These are phyloP conservation scores for Fusarium veterinarium DNA, from an alignment of 2,329 filamentous ascomycete genomes.

Conservation along the genomic window DNA sequence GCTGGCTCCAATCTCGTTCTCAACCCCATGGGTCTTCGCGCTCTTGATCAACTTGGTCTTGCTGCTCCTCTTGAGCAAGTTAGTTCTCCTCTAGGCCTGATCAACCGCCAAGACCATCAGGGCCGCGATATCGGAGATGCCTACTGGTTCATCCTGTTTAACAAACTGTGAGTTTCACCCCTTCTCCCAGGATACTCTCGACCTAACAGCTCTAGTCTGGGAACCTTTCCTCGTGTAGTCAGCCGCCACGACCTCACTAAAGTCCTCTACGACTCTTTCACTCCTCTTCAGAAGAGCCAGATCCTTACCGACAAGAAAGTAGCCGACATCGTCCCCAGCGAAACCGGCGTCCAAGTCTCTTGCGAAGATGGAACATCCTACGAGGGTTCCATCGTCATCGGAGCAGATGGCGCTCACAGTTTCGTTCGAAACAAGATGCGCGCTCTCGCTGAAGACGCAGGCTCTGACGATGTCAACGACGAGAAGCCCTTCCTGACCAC, in stretches of 20 bases:
- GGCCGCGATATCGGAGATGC: slow-evolving; percentile 44
- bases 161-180: slow-evolving; percentile 38
- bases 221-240: slow-evolving; percentile 44
- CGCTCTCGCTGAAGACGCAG: slow-evolving; percentile 40
- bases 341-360: slow-evolving; percentile 22
- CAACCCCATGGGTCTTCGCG: slow-evolving; percentile 43
- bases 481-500: slow-evolving; percentile 48
- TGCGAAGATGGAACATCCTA: slow-evolving; percentile 35
- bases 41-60: slow-evolving; percentile 51
- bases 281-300: slow-evolving; percentile 42
- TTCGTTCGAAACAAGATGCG: slow-evolving; percentile 38
- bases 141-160: slow-evolving; percentile 36
- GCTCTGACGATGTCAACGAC: slow-evolving; percentile 30
- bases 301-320: slow-evolving; percentile 30
- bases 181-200: accelerated
- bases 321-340: slow-evolving; percentile 16
- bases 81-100: slow-evolving; percentile 37
- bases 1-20: slow-evolving; percentile 49
- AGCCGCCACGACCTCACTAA: slow-evolving; percentile 52
- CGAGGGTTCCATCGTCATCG: slow-evolving; percentile 36
- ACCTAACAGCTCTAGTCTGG: slow-evolving; percentile 38
- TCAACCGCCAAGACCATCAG: slow-evolving; percentile 41
- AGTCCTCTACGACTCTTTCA: slow-evolving; percentile 47
- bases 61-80: slow-evolving; percentile 34
- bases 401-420: slow-evolving; percentile 39